A percentile compares a stretch with the other conserved stretches of the same genome.
These are phyloP conservation scores for Lichtheimia hyalospora DNA, from an alignment of 371 early-diverging fungal species.

Conservation along the genomic window DNA sequence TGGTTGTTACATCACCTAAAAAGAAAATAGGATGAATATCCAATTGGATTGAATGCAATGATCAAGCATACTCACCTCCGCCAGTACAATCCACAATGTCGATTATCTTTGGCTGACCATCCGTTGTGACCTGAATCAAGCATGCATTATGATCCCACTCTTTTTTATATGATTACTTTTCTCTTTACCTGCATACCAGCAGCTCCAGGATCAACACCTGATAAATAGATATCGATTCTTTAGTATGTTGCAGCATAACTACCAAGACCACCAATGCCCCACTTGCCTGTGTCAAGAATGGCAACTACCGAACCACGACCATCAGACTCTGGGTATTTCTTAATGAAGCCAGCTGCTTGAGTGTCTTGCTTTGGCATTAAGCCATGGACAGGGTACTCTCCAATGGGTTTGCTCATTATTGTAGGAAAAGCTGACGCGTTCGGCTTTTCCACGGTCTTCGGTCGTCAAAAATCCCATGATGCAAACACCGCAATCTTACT, in stretches of 20 bases:
- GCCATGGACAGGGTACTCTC: conserved; percentile 69
- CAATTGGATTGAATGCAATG: neutral
- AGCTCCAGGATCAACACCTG: conserved; percentile 90
- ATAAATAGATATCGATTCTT: neutral
- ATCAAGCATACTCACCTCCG: conserved; percentile 30
- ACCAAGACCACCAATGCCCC: too few relatives aligned
- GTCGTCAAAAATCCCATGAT: too few relatives aligned
- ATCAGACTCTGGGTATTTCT: conserved; percentile 83
- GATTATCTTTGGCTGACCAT: conserved; percentile 87
- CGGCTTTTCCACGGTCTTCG: too few relatives aligned
- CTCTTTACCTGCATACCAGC: conserved; percentile 68
- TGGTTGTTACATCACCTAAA: conserved; percentile 71
- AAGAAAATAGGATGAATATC: too few relatives aligned
- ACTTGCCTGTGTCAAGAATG: conserved; percentile 81
- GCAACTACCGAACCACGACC: conserved; percentile 90
- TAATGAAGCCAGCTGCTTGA: conserved; percentile 79
- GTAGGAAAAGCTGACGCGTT: neutral
- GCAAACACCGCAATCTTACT: too few relatives aligned
- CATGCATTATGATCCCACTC: neutral
- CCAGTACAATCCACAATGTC: conserved; percentile 96
- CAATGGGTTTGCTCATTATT: conserved; percentile 37
- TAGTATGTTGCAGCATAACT: too few relatives aligned
- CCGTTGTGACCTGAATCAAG: conserved; percentile 66
- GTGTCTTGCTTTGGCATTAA: conserved; percentile 83
- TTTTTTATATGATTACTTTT: neutral